Conservation (phyloP, 148 eudicot genomes). For the Arbutus unedo region DNA sequence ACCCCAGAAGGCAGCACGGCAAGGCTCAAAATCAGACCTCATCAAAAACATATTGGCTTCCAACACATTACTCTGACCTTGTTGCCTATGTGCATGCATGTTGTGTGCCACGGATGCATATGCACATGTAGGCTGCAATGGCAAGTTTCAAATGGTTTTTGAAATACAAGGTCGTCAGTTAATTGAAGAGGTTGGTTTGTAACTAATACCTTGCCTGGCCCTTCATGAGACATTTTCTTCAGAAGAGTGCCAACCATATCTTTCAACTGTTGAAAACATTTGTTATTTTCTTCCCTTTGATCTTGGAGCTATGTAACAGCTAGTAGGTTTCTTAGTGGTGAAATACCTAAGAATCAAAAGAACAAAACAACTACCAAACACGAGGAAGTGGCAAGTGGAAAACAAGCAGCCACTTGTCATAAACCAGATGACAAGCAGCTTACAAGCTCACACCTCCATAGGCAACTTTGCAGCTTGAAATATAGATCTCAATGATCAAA, state of each 20-base stretch:
- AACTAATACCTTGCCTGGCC: neutral
- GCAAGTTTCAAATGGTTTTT: neutral
- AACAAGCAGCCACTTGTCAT: too few relatives aligned
- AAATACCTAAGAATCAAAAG: too few relatives aligned
- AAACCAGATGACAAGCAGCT: too few relatives aligned
- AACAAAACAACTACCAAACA: too few relatives aligned
- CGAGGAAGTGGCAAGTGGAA: too few relatives aligned
- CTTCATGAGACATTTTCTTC: neutral
- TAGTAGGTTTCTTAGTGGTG: too few relatives aligned
- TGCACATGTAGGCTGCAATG: neutral
- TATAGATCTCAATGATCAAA: too few relatives aligned
- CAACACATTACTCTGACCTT: neutral
- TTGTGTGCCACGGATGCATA: neutral
- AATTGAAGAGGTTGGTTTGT: conserved; percentile 1
- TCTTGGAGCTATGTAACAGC: neutral
- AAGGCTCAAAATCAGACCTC: too few relatives aligned
- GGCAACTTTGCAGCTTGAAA: too few relatives aligned
- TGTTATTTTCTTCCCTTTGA: neutral
- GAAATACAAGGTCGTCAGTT: neutral
- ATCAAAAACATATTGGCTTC: too few relatives aligned
- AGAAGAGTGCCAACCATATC: neutral
- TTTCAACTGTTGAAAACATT: neutral
- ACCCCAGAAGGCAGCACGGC: neutral
- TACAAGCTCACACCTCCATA: too few relatives aligned
- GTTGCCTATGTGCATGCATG: neutral